These are phyloP conservation scores for Irineochytrium annulatum DNA, from an alignment of 192 early-diverging fungal genomes.

Conservation along the genomic window DNA sequence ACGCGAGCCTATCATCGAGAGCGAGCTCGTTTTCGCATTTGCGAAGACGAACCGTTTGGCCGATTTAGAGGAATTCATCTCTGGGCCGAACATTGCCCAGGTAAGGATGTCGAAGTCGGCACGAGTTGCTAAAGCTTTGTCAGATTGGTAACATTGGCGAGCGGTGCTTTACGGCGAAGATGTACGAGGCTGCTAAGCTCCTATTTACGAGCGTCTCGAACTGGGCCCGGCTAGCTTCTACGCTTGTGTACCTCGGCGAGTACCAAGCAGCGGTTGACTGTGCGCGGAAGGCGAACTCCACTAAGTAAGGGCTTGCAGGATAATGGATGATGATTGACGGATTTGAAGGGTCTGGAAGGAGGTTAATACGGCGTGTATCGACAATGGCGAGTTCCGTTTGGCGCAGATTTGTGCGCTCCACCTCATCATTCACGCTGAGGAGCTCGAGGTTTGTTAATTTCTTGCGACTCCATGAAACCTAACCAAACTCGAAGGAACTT, in stretches of 20 bases:
- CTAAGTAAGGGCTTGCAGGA: constrained; percentile 52
- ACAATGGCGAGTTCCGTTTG: constrained; percentile 89
- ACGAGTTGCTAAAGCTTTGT: background rate
- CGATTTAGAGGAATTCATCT: constrained; percentile 94
- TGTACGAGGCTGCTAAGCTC: constrained; percentile 92
- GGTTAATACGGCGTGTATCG: constrained; percentile 94
- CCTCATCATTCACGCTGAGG: constrained; percentile 95
- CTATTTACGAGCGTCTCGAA: constrained; percentile 96
- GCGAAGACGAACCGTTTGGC: constrained; percentile 89
- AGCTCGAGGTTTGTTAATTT: constrained; percentile 61
- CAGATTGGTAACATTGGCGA: constrained; percentile 82
- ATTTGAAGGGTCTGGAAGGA: constrained; percentile 92
- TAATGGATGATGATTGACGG: constrained; percentile 6
- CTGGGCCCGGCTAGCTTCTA: constrained; percentile 95
- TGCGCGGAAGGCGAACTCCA: constrained; percentile 96
- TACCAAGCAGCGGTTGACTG: constrained; percentile 97
- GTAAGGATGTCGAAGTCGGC: constrained; percentile 31
- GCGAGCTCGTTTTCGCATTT: constrained; percentile 90
- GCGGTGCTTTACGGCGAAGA: constrained; percentile 85
- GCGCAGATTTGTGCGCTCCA: constrained; percentile 98
- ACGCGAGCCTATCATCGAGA: constrained; percentile 94
- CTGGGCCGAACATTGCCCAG: constrained; percentile 90
- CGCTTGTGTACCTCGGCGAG: constrained; percentile 89
- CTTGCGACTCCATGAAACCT: no score
- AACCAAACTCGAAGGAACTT: constrained; percentile 59